These are phyloP conservation scores for Phytophthora uliginosa DNA, from an alignment of 352 stramenopile genomes.

Conservation along the genomic window DNA sequence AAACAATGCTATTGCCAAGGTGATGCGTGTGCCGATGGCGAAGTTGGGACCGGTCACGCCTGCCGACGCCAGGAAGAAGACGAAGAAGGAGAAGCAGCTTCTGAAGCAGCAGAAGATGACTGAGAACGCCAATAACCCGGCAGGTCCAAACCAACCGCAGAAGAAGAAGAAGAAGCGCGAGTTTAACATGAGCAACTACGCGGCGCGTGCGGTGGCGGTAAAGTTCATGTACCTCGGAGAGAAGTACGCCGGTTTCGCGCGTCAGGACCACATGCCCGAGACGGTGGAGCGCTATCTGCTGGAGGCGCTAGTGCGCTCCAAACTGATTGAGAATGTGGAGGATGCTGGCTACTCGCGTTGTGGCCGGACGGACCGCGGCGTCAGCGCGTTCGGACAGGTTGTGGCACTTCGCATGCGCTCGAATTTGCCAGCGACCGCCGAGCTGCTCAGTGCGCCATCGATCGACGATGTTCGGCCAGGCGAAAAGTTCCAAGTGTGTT, in stretches of 20 bases:
- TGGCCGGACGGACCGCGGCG: constrained; percentile 97
- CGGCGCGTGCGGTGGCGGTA: constrained; percentile 72
- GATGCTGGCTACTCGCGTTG: constrained; percentile 95
- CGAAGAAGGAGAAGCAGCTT: constrained; percentile 40
- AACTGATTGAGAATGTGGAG: constrained; percentile 91
- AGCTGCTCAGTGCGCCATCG: constrained; percentile 65
- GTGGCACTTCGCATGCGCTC: constrained; percentile 79
- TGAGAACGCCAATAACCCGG: background rate
- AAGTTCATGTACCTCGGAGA: constrained; percentile 92
- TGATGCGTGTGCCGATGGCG: constrained; percentile 46
- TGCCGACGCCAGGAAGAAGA: constrained; percentile 22
- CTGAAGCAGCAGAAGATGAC: constrained; percentile 33
- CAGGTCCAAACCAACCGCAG: constrained; percentile 30
- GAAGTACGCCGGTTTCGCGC: constrained; percentile 90
- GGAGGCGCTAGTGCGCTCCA: constrained; percentile 93
- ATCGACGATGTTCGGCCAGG: constrained; percentile 80
- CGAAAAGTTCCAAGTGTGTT: constrained; percentile 69
- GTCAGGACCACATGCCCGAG: constrained; percentile 91
- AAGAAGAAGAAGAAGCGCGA: constrained; percentile 77
- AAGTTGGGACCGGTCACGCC: constrained; percentile 8
- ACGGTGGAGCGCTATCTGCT: constrained; percentile 96
- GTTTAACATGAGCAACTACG: constrained; percentile 87
- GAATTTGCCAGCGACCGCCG: constrained; percentile 71
- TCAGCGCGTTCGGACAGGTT: constrained; percentile 92
- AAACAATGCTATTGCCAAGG: constrained; percentile 76